These are phyloP conservation scores for Filosporella fistucella DNA, from an alignment of 495 filamentous ascomycete species.

Conservation along the genomic window DNA sequence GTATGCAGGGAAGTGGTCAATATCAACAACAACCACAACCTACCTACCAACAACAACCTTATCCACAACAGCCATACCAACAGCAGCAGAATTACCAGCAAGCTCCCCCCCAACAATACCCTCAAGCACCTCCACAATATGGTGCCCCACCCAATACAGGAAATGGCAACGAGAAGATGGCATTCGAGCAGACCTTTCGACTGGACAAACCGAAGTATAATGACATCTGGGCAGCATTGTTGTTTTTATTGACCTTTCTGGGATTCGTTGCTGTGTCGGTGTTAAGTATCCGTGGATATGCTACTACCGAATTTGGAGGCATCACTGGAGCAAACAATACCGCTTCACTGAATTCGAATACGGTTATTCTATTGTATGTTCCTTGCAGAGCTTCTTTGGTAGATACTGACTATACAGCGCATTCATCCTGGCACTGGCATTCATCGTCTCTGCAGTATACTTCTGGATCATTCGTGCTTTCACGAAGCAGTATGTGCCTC, in stretches of 20 bases:
- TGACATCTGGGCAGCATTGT: constrained; percentile 79
- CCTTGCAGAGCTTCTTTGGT: not conserved
- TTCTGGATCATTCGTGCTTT: constrained; percentile 73
- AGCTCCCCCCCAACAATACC: not conserved
- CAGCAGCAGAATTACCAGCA: constrained; percentile 1
- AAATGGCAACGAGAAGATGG: constrained; percentile 41
- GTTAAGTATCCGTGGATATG: constrained; percentile 72
- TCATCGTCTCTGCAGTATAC: constrained; percentile 71
- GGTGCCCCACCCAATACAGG: not conserved
- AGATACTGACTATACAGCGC: constrained; percentile 13
- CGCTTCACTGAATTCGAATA: constrained; percentile 74
- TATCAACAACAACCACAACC: constrained; percentile 1
- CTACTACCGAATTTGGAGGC: constrained; percentile 57
- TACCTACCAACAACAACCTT: not conserved
- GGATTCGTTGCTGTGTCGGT: constrained; percentile 78
- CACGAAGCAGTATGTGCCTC: constrained; percentile 56
- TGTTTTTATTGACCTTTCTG: constrained; percentile 68
- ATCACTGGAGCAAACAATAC: constrained; percentile 69
- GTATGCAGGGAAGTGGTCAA: constrained; percentile 1
- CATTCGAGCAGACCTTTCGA: constrained; percentile 76
- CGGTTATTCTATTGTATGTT: constrained; percentile 69
- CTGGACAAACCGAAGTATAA: constrained; percentile 81
- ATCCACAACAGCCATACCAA: constrained; percentile 2
- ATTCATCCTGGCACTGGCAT: constrained; percentile 67
- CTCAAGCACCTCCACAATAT: constrained; percentile 8